These are phyloP conservation scores for Cylindrodendrum hubeiense DNA, from an alignment of 2,329 filamentous ascomycete species.

Conservation along the genomic window DNA sequence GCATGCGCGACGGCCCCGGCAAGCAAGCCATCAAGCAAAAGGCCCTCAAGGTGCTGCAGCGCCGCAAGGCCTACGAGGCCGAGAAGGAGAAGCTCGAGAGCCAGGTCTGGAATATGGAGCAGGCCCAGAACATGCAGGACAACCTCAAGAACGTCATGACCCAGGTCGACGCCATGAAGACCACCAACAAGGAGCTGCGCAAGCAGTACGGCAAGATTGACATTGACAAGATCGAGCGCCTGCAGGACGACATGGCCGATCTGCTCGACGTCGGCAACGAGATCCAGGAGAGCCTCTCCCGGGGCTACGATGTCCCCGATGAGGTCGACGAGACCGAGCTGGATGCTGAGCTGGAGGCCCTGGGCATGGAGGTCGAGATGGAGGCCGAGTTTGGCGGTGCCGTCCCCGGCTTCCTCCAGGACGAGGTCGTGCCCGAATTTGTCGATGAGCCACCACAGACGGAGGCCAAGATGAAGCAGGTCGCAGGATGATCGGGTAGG, in stretches of 20 bases:
- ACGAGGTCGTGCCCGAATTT: constrained; percentile 88
- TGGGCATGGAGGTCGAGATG: constrained; percentile 94
- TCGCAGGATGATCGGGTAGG: constrained; percentile 64
- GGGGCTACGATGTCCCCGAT: constrained; percentile 95
- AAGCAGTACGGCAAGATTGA: constrained; percentile 98
- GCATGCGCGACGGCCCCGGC: constrained; percentile 96
- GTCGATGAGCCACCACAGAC: constrained; percentile 89
- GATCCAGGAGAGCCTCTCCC: constrained; percentile 92
- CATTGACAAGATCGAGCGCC: constrained; percentile 94
- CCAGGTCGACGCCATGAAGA: constrained; percentile 97
- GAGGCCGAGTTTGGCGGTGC: constrained; percentile 75
- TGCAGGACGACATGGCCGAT: constrained; percentile 99
- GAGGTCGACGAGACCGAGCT: constrained; percentile 97
- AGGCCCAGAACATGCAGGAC: constrained; percentile 98
- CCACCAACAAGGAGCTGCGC: constrained; percentile 90
- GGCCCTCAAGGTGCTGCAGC: constrained; percentile 92
- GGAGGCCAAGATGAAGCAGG: constrained; percentile 84
- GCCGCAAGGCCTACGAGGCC: constrained; percentile 92
- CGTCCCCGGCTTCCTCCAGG: constrained; percentile 88
- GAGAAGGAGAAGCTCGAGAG: constrained; percentile 94
- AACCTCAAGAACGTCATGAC: constrained; percentile 99
- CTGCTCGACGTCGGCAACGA: constrained; percentile 98
- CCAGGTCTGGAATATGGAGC: constrained; percentile 99
- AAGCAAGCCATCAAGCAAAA: constrained; percentile 95
- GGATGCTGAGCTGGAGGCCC: constrained; percentile 94